Evolutionary conservation across 2,329 filamentous ascomycete genomes (phyloP).

Genomic region (Penicillium sp.): DNA sequence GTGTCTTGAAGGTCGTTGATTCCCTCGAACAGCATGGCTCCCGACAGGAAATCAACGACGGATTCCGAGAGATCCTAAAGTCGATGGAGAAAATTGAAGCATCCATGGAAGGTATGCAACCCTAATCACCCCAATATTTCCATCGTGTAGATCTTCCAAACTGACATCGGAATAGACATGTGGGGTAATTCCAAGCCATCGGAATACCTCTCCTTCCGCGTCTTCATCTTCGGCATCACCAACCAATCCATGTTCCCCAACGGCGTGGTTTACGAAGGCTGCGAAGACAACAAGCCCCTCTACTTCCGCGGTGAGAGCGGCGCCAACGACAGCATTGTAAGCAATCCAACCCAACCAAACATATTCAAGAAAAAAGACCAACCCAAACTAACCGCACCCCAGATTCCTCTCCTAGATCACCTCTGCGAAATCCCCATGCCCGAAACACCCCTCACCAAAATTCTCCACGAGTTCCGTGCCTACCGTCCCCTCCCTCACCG

Average conservation of each 20-base stretch:
- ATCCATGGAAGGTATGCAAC: conserved; percentile 67
- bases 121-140: not conserved
- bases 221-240: conserved; percentile 96
- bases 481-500: conserved; percentile 89
- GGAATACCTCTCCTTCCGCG: conserved; percentile 85
- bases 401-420: conserved; percentile 84
- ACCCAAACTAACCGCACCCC: not conserved
- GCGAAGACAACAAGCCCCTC: conserved; percentile 67
- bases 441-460: conserved; percentile 80
- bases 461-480: conserved; percentile 81
- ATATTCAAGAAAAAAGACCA: not conserved
- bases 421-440: conserved; percentile 85
- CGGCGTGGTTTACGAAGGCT: conserved; percentile 84
- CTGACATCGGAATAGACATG: conserved; percentile 58
- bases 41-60: conserved; percentile 62
- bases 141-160: not conserved
- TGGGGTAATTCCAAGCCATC: conserved; percentile 82
- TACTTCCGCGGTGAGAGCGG: conserved; percentile 89
- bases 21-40: conserved; percentile 49
- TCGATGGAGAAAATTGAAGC: conserved; percentile 69
- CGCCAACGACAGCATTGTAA: conserved; percentile 86
- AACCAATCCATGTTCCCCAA: conserved; percentile 91
- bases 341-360: conserved; percentile 6
- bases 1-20: conserved; percentile 66
- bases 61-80: conserved; percentile 59